Base-by-base conservation (phyloP, 2,329 filamentous ascomycete genomes). In the Hymenoscyphus fructigenus region DNA sequence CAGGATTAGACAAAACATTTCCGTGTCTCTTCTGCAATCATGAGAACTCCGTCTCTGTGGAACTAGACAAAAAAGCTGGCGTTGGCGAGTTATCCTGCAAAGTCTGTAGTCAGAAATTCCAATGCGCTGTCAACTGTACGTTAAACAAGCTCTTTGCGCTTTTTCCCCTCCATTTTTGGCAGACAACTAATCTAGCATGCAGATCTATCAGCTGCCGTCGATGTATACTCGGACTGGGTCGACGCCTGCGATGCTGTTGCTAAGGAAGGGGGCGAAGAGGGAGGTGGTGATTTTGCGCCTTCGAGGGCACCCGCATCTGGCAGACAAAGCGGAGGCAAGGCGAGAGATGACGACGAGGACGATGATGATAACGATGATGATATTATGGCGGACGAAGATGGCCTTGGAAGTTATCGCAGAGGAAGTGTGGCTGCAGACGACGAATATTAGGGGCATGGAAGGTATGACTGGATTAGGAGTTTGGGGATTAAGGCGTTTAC, bases 11-110 rank as follows among this genome's bases (percentile, higher is more conserved):
- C 3, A 93, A 91, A 2, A 86, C 87, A n/a, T 99, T 99, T 78
- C 92, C 93, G 64, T 99, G 95, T 77, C 88, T 99, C 57, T 99
- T 99, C 81, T 99, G 95, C 84, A 98, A 97, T 78, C 93, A 98
- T 79, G 95, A 98, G 76, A 95, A 92, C 70, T 92, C 93, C 0
- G 91, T 99, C 61, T 85, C 87, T 32, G 91, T 97, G 71, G 95
- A 96, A 78, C 84, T 99, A 60, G 93, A 99, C 77, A 97, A 96
- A 83, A 98, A 98, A 77, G 83, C 88, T 32, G 92, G 92, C 60
- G 85, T 97, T 44, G 95, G 94, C 57, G 87, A 91, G 67, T 83
- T 99, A 29, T 87, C 89, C 66, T 99, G 95, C 82, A 96, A 94
- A 77, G 87, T 97, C 61, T 99, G 95, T 78, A 93, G 92, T 2